Evolutionary conservation across 2,329 filamentous ascomycete genomes (phyloP).

Genomic region (Xylaria sp.): DNA sequence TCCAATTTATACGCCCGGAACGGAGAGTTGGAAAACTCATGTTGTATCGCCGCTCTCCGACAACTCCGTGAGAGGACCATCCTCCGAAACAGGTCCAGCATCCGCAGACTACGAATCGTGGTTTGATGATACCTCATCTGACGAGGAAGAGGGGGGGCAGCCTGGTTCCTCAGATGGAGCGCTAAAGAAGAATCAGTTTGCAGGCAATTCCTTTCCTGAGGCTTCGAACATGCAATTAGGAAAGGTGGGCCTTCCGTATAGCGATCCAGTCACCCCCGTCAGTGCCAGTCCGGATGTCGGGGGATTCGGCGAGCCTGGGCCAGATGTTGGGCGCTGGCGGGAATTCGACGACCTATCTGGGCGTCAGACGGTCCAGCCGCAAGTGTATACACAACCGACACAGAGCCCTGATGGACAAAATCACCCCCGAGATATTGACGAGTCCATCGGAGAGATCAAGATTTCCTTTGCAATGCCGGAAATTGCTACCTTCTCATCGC

Average conservation of each 20-base stretch:
- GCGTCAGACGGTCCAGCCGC: constrained; percentile 20
- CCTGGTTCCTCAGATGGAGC: neutral
- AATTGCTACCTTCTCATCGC: constrained; percentile 37
- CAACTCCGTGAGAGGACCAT: constrained; percentile 10
- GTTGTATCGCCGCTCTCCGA: constrained; percentile 47
- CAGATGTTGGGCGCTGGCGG: constrained; percentile 24
- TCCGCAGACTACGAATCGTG: constrained; percentile 24
- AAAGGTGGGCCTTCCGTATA: constrained; percentile 41
- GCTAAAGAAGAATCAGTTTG: constrained; percentile 1
- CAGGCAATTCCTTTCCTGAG: neutral
- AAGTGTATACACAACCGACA: constrained; percentile 6
- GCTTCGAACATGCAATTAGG: constrained; percentile 26
- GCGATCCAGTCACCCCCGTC: constrained; percentile 44
- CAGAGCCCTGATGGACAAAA: neutral
- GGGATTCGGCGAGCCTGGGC: constrained; percentile 39
- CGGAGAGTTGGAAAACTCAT: constrained; percentile 35
- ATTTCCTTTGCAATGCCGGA: constrained; percentile 38
- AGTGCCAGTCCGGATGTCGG: constrained; percentile 30
- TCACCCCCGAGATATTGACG: neutral
- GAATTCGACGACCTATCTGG: constrained; percentile 9
- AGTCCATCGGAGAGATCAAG: constrained; percentile 11
- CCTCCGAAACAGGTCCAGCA: constrained; percentile 10
- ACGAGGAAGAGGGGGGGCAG: constrained; percentile 12
- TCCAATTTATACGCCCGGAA: constrained; percentile 39
- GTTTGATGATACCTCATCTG: constrained; percentile 34